These are phyloP conservation scores for Fusarium tjaetaba DNA, from an alignment of 2,329 filamentous ascomycete species.

Conservation along the genomic window DNA sequence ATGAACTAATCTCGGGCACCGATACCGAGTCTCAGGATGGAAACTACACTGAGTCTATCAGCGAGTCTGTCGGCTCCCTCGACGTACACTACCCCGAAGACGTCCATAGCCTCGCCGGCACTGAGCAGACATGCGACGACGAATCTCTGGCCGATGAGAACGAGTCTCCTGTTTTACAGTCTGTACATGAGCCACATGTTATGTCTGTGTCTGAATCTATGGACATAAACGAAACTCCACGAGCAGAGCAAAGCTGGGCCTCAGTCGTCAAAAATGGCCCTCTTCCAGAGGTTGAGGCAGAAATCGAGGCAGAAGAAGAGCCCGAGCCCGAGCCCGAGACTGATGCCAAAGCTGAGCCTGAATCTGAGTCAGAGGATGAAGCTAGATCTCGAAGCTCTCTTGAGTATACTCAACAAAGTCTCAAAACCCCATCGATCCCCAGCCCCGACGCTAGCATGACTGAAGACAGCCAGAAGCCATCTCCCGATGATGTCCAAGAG, in stretches of 20 bases:
- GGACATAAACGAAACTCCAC: conserved; percentile 12
- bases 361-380: conserved; percentile 55
- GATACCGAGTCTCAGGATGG: conserved; percentile 65
- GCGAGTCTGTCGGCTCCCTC: conserved; percentile 62
- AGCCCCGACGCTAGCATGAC: conserved; percentile 49
- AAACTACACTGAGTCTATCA: conserved; percentile 57
- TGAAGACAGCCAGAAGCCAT: conserved; percentile 28
- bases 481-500: conserved; percentile 13
- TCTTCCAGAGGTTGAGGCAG: conserved; percentile 23
- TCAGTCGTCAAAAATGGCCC: conserved; percentile 29
- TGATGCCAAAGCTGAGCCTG: conserved; percentile 41
- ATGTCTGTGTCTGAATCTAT: conserved; percentile 17
- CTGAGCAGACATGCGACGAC: conserved; percentile 59
- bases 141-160: conserved; percentile 51
- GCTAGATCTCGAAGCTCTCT: conserved; percentile 54
- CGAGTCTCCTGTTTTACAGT: conserved; percentile 29
- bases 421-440: conserved; percentile 55
- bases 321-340: conserved; percentile 1
- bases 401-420: conserved; percentile 60
- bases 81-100: conserved; percentile 61
- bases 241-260: conserved; percentile 23
- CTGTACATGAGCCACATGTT: conserved; percentile 11
- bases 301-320: conserved; percentile 15
- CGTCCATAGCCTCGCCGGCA: conserved; percentile 61
- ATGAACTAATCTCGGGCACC: conserved; percentile 64